Evolutionary conservation across 352 stramenopile species (phyloP).

Genomic region (Phytophthora melonis): DNA sequence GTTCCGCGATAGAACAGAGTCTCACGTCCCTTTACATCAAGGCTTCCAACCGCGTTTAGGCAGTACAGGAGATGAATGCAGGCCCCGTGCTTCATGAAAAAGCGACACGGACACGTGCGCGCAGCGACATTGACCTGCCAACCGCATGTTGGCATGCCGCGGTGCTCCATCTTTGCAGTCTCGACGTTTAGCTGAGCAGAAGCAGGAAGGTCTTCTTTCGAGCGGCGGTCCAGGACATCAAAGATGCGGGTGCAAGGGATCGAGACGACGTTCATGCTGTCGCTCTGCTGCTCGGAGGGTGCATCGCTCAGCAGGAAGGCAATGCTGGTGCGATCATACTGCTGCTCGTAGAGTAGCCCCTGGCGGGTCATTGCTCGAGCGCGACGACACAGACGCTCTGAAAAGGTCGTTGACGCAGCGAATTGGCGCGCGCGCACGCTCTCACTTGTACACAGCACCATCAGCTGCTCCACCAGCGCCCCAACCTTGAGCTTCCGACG

Average conservation of each 20-base stretch:
- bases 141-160: conserved; percentile 2
- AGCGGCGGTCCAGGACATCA: too few species aligned
- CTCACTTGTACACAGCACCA: not conserved
- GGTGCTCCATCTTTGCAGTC: conserved; percentile 5
- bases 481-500: conserved; percentile 12
- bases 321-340: too few species aligned
- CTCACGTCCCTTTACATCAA: conserved; percentile 4
- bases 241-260: too few species aligned
- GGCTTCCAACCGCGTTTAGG: not conserved
- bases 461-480: conserved; percentile 3
- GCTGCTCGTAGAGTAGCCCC: too few species aligned
- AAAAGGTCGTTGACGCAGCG: not conserved
- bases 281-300: too few species aligned
- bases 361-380: too few species aligned
- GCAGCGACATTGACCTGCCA: conserved; percentile 2
- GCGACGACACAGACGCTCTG: too few species aligned
- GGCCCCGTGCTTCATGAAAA: conserved; percentile 7
- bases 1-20: conserved; percentile 11
- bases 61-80: conserved; percentile 24
- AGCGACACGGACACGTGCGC: conserved; percentile 5
- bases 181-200: too few species aligned
- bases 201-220: too few species aligned
- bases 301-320: too few species aligned
- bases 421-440: conserved; percentile 3
- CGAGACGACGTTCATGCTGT: too few species aligned